phyloP scores from a whole-genome alignment of 1,139 yeast species.

The Hyphopichia wangnamkhiaoensis region DNA sequence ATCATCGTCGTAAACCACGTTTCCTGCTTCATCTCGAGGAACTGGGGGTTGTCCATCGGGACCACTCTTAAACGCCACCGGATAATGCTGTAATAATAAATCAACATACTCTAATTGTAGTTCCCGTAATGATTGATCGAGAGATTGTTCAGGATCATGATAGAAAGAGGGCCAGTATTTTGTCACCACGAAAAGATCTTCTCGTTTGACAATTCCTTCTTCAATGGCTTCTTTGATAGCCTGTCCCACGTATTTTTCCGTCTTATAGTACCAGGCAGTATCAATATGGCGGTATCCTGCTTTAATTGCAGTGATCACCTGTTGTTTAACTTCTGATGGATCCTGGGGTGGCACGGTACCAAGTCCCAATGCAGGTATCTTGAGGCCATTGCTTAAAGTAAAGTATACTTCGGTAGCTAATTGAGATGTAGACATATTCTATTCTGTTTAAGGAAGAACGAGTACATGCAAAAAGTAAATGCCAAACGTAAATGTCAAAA shows the following conservation, averaged over 20 bases:
- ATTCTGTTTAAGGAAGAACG: too few species aligned
- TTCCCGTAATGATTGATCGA: constrained; percentile 33
- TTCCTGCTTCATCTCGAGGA: constrained; percentile 43
- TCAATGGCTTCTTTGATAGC: constrained; percentile 50
- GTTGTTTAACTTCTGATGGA: constrained; percentile 34
- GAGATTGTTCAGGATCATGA: constrained; percentile 38
- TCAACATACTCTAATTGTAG: constrained; percentile 60
- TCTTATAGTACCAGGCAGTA: constrained; percentile 50
- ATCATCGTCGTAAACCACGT: constrained; percentile 42
- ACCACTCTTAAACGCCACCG: constrained; percentile 41
- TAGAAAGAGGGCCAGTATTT: constrained; percentile 55
- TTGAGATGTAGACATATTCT: constrained; percentile 1
- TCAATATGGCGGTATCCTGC: constrained; percentile 46
- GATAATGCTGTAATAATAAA: constrained; percentile 64
- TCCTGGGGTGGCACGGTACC: constrained; percentile 40
- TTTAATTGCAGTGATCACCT: constrained; percentile 39
- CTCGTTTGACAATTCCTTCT: constrained; percentile 51
- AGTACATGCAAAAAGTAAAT: too few species aligned
- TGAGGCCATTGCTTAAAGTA: constrained; percentile 31
- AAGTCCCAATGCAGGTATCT: constrained; percentile 40
- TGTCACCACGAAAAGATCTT: constrained; percentile 59
- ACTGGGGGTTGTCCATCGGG: constrained; percentile 36
- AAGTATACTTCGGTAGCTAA: constrained; percentile 24
- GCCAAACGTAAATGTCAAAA: too few species aligned
- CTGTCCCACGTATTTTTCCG: constrained; percentile 51